phyloP scores from a whole-genome alignment of 2,329 filamentous ascomycete species.

The Neofusicoccum laricinum region DNA sequence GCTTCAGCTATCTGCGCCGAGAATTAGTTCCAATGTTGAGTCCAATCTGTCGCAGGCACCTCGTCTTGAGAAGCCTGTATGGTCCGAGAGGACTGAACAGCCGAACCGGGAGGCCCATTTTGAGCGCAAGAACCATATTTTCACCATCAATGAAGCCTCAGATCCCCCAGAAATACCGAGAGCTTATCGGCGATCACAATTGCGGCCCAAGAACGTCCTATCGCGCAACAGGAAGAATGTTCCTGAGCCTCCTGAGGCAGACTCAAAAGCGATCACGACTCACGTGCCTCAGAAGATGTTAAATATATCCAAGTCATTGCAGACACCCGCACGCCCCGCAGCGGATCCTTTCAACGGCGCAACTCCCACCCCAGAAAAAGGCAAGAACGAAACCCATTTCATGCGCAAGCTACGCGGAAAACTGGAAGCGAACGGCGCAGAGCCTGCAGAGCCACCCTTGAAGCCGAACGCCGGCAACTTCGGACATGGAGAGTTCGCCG shows the following conservation, averaged over 20 bases:
- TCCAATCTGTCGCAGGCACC: too few species aligned
- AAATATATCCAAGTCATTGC: neutral
- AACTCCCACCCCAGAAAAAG: neutral
- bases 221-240: constrained; percentile 43
- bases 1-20: too few species aligned
- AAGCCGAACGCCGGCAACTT: neutral
- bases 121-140: neutral
- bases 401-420: neutral
- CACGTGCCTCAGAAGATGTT: constrained; percentile 26
- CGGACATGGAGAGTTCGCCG: neutral
- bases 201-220: constrained; percentile 20
- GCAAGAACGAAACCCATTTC: constrained; percentile 7
- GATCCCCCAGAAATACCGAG: neutral
- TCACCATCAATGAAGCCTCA: neutral
- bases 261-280: constrained; percentile 39
- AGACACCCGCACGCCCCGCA: neutral
- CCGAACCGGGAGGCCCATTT: too few species aligned
- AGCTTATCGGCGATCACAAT: neutral
- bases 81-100: too few species aligned
- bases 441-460: neutral
- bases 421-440: constrained; percentile 8
- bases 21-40: too few species aligned
- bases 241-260: constrained; percentile 40
- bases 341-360: neutral
- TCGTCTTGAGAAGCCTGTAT: too few species aligned